A percentile compares a stretch with the other conserved stretches of the same genome.
Evolutionary conservation across 2,329 filamentous ascomycete species (phyloP).

Genomic region (Botrytis medusae): DNA sequence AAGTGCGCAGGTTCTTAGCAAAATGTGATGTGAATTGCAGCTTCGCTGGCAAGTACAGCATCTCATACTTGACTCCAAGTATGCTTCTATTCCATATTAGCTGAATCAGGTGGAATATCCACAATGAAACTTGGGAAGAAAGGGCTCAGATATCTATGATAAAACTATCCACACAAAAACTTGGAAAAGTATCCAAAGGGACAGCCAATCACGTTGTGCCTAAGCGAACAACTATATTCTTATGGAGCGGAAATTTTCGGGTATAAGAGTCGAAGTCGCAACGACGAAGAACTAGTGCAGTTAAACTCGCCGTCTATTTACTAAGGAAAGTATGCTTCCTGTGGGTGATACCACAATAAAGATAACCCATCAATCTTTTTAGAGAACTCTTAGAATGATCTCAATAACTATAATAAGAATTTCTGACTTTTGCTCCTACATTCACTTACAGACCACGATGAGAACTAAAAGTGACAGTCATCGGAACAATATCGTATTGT

Average conservation of each 20-base stretch:
- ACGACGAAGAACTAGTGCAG: background rate
- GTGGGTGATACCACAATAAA: background rate
- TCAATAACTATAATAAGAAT: rapidly evolving
- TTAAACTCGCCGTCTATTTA: too few relatives aligned
- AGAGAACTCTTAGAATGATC: background rate
- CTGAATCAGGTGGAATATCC: background rate
- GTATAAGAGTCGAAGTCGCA: background rate
- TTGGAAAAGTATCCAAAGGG: too few relatives aligned
- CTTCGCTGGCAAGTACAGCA: background rate
- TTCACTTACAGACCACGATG: background rate
- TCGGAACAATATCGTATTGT: rapidly evolving
- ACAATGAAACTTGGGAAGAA: too few relatives aligned
- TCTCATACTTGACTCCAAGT: background rate
- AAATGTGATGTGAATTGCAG: background rate
- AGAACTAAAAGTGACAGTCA: rapidly evolving
- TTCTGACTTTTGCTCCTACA: background rate
- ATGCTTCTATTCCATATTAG: rapidly evolving
- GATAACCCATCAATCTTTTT: background rate
- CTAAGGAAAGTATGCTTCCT: background rate
- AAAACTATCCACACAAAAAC: too few relatives aligned
- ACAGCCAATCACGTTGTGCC: background rate
- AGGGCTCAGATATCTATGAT: too few relatives aligned
- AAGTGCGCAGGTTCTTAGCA: background rate
- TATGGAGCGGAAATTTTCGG: background rate
- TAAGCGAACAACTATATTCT: background rate